Evolutionary conservation across 495 filamentous ascomycete species (phyloP).

Genomic region (Penicillium herquei): DNA sequence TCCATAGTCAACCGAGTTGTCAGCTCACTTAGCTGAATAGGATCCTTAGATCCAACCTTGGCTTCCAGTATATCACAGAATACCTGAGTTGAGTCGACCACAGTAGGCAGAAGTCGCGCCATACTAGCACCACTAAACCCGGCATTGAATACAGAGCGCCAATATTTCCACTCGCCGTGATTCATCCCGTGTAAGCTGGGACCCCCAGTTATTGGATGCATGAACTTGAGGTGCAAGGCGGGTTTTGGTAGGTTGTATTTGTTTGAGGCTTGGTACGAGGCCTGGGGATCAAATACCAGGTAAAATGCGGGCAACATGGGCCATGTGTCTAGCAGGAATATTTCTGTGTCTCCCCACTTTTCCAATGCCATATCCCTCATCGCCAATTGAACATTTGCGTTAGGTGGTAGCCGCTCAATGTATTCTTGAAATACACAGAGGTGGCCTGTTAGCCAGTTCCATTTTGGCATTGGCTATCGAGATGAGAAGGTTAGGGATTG

Average conservation of each 20-base stretch:
- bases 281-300: neutral
- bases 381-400: neutral
- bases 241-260: neutral
- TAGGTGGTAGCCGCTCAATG: neutral
- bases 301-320: neutral
- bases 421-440: neutral
- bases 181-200: neutral
- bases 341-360: slow-evolving; percentile 1
- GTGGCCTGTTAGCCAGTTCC: slow-evolving; percentile 1
- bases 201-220: neutral
- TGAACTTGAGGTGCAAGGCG: neutral
- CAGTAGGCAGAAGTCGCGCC: neutral
- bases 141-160: neutral
- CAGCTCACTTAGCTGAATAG: neutral
- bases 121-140: neutral
- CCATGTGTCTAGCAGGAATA: neutral
- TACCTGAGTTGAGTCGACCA: neutral
- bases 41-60: neutral
- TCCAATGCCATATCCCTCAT: neutral
- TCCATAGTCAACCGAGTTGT: slow-evolving; percentile 1
- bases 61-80: neutral
- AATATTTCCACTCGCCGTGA: neutral
- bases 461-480: slow-evolving; percentile 6
- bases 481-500: no score
- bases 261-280: neutral